Base-by-base conservation (phyloP, 495 filamentous ascomycete genomes). In the Daldinia bambusicola region DNA sequence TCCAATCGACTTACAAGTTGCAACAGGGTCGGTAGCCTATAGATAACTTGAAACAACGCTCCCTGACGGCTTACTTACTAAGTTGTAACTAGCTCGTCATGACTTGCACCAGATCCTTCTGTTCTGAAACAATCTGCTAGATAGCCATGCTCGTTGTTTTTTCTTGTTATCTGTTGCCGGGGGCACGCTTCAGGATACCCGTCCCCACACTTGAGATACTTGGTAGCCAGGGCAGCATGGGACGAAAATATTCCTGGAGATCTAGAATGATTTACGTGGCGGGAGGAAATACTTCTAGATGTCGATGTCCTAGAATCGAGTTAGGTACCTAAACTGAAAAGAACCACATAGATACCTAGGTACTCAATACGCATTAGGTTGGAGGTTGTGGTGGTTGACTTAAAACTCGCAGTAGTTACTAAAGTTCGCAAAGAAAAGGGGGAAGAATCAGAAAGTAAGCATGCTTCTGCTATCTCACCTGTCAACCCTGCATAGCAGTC, bases 111-210 rank as follows among this genome's bases (percentile, higher is more conserved):
- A 59, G 55, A 73, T 66, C 70, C 38, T 59, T 52, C 51, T 20
- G 31, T 45, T 38, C 71, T 74, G 67, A 74, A 74, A 74, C 71
- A 70, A 67, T 32, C 53, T 41, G 40, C 40, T 64, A 20, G 59
- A 56, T 53, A 63, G 59, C 32, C 32, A 60, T 59, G 53, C 53
- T 55, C 51, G 38, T 72, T 30, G 26, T 34, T 52, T 50, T 22
- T 37, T 56, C 53, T 56, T 37, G 32, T 56, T 45, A 38, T 50
- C 50, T 53, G 55, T 26, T n/a, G 7, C 45, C 66, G 70, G 62
- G 66, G 48, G 57, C 30, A 62, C 52, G 50, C 12, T 22, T 38
- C 38, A 22, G 30, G 36, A 65, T 68, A 32, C 56, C 61, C 70
- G 65, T 53, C 36, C 37, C 38, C 52, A 32, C 26, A 16, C 20